phyloP scores from a whole-genome alignment of 2,329 filamentous ascomycete genomes.

The Aspergillus sojae region DNA sequence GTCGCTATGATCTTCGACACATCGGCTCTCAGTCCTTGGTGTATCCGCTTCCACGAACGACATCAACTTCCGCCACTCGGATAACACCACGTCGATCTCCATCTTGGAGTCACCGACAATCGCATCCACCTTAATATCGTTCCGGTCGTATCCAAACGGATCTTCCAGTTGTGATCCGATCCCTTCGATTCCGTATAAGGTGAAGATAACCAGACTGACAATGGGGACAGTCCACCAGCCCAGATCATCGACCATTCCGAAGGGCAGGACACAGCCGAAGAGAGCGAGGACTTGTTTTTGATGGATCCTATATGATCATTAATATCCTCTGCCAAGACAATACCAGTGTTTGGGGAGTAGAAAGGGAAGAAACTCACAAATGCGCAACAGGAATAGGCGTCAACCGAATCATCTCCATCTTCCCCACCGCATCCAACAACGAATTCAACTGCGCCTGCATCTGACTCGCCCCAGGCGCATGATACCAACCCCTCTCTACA shows the following conservation, averaged over 20 bases:
- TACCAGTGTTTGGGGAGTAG: not conserved
- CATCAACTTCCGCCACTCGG: conserved; percentile 56
- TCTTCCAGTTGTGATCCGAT: conserved; percentile 67
- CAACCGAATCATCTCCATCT: conserved; percentile 67
- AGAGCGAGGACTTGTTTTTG: conserved; percentile 65
- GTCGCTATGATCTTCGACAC: conserved; percentile 19
- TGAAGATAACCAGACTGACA: conserved; percentile 63
- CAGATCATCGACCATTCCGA: conserved; percentile 65
- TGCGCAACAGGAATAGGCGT: conserved; percentile 67
- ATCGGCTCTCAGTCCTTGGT: conserved; percentile 6
- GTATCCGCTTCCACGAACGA: conserved; percentile 15
- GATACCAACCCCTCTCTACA: conserved; percentile 60
- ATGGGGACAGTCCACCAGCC: conserved; percentile 65
- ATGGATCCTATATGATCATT: conserved; percentile 53
- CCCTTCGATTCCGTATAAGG: conserved; percentile 65
- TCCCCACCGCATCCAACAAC: conserved; percentile 61
- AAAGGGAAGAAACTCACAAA: conserved; percentile 38
- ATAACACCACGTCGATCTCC: conserved; percentile 60
- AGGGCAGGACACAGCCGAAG: conserved; percentile 63
- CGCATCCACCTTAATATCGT: conserved; percentile 70
- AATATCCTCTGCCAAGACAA: not conserved
- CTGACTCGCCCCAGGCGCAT: conserved; percentile 60
- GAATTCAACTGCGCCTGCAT: conserved; percentile 61
- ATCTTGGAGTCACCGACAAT: conserved; percentile 63
- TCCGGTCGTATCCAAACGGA: conserved; percentile 67